Conservation (phyloP, 1,284 basidiomycete genomes). For the Irpex sp. region DNA sequence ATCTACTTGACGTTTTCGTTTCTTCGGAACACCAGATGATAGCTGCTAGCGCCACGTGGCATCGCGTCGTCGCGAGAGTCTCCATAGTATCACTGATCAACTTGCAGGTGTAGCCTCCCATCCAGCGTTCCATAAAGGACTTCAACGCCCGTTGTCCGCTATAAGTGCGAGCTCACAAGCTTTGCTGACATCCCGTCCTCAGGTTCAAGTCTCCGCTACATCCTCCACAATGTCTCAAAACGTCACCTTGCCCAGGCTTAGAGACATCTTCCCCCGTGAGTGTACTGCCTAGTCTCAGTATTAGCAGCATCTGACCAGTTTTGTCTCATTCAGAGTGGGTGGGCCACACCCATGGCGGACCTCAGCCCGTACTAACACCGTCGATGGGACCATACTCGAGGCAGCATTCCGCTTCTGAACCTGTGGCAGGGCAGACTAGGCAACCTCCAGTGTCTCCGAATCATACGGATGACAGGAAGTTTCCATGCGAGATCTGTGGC, state of each 20-base stretch:
- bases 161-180: neutral
- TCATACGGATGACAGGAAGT: neutral
- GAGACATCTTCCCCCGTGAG: slow-evolving; percentile 4
- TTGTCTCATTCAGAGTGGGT: too few species aligned
- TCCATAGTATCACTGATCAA: neutral
- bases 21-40: neutral
- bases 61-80: neutral
- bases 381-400: neutral
- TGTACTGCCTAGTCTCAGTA: neutral
- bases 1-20: neutral
- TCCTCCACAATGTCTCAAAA: neutral
- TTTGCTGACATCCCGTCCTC: neutral
- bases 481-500: slow-evolving; percentile 1
- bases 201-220: neutral
- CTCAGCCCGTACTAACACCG: neutral
- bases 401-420: neutral
- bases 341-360: too few species aligned
- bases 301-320: too few species aligned
- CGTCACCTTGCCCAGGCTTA: neutral
- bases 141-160: neutral
- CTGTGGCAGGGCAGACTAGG: too few species aligned
- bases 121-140: neutral
- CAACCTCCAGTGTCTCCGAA: too few species aligned
- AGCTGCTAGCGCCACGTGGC: neutral
- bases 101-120: neutral